Evolutionary conservation across 768 basidiomycete species (phyloP), one percentile per base, ranked within the genome.

Genomic region (Gymnopilus junonius): DNA sequence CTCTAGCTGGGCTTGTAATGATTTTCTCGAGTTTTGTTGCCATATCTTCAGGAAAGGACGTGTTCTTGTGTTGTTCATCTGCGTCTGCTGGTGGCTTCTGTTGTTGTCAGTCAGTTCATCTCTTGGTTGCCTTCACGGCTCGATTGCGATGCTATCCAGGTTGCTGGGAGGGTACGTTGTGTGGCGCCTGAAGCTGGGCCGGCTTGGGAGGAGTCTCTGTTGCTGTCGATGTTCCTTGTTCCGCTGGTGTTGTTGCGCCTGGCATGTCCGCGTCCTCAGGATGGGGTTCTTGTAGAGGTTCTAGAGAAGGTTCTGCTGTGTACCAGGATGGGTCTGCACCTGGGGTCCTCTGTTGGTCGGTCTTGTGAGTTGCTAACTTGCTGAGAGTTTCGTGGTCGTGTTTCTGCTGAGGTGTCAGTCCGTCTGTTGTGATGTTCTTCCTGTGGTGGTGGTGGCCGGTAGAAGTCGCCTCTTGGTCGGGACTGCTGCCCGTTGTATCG

Each of bases 21-120:
- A 65, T 39, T 59, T 62, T 40, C 61, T 42, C 10, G 56, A 39
- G 27, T 65, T 65, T 39, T 65, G 65, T 34, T 65, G 65, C 65
- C 65, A 65, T 3, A 65, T 65, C 43, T 43, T 65, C 8, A 62
- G 5, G 27, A 3, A 17, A 7, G 48, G 50, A 54, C 27, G 35
- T 58, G 27, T 32, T 23, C 35, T 40, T 12, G 21, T 54, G 11
- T n/a, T 27, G 50, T 31, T 27, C 15, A 40, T 11, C 34, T 8
- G 7, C 14, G 40, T 15, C 23, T 50, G 15, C 4, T 0, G 25
- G 37, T 34, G n/a, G 1, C n/a, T 11, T 1, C 29, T 45, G 6
- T 12, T 17, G 39, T 31, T 10, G 23, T 27, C 29, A 27, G 59
- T 37, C 32, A 3, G 3, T 7, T 7, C 51, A 6, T 11, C 15